Evolutionary conservation across 176 grass and related monocot genomes (phyloP), one percentile per base, ranked within the genome.

Genomic region (Ensete glaucum): DNA sequence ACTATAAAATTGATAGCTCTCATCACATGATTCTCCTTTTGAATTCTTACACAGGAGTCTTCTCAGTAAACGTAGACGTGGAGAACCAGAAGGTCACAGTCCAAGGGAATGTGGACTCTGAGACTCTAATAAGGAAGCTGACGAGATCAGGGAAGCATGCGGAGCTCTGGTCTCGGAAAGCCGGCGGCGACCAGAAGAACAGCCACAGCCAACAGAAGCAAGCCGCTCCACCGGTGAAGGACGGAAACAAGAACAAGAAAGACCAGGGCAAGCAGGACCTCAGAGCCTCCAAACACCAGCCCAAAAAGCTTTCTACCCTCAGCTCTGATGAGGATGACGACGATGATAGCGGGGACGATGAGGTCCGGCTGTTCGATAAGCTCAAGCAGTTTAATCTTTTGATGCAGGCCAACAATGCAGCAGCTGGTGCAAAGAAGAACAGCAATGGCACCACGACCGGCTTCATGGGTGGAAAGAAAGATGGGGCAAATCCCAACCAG

Each of bases 11-110:
- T 23, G 20, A 53, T 73, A 24, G 21, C 13, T n/a, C 3, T 13
- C 13, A 26, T 55, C n/a, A 23, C 71, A 2, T 56, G 24, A 12
- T 1, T 68, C 58, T 68, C 2, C 50, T 55, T 51, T 87, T 74
- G 49, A 54, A 81, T 68, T 68, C 81, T 55, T n/a, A 49, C 53
- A 56, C 81, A 99, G 96, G 96, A 16, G 96, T 99, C 23, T 99
- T 89, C 79, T 87, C 81, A 19, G 91, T 99, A 51, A 76, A 53
- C 69, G 86, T 99, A 55, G 96, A 99, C 89, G 84, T 83, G 9
- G 96, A 99, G 80, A 82, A 89, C 69, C 86, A 99, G 62, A 95
- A 88, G 86, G 96, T 99, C 34, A 84, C 91, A 14, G 96, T 95
- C 57, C 87, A 87, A 49, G 91, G 88, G 66, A 87, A 69, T 9